Evolutionary conservation across 768 basidiomycete genomes (phyloP).

Genomic region (Auricularia cornea): DNA sequence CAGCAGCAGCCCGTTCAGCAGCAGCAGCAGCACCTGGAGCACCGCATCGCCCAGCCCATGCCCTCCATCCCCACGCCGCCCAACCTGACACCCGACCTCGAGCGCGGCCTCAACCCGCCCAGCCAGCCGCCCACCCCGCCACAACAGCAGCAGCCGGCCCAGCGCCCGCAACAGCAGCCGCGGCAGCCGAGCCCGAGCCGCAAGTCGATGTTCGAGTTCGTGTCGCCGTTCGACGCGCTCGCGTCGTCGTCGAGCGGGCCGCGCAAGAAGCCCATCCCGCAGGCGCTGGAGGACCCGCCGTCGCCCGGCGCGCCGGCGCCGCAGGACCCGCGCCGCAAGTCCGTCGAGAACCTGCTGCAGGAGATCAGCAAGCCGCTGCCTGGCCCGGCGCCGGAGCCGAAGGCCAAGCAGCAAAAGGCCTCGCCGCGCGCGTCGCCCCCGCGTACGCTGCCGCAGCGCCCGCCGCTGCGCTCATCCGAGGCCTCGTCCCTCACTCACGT

Average conservation of each 20-base stretch:
- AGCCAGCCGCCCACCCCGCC: slow-evolving; percentile 9
- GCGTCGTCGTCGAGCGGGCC: slow-evolving; percentile 13
- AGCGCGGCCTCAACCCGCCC: slow-evolving; percentile 16
- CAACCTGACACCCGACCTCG: background rate
- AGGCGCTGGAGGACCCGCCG: slow-evolving; percentile 43
- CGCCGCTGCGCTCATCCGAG: background rate
- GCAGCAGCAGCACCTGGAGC: background rate
- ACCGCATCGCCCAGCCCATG: background rate
- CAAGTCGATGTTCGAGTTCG: slow-evolving; percentile 79
- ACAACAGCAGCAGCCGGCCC: background rate
- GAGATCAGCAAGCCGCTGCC: slow-evolving; percentile 49
- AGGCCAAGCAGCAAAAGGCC: slow-evolving; percentile 34
- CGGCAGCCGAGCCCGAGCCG: slow-evolving; percentile 59
- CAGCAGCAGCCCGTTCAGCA: background rate
- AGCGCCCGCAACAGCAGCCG: slow-evolving; percentile 22
- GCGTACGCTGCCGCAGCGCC: background rate
- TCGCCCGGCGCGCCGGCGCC: slow-evolving; percentile 16
- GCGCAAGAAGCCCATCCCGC: slow-evolving; percentile 66
- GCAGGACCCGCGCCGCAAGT: slow-evolving; percentile 63
- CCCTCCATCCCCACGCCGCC: background rate
- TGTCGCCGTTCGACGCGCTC: slow-evolving; percentile 78
- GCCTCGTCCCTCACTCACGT: slow-evolving; percentile 1
- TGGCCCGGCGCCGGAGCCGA: slow-evolving; percentile 25
- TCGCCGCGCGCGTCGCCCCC: slow-evolving; percentile 1
- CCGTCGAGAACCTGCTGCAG: slow-evolving; percentile 74